phyloP scores from a whole-genome alignment of 441 rosid genomes.

The Heliophila coronopifolia region DNA sequence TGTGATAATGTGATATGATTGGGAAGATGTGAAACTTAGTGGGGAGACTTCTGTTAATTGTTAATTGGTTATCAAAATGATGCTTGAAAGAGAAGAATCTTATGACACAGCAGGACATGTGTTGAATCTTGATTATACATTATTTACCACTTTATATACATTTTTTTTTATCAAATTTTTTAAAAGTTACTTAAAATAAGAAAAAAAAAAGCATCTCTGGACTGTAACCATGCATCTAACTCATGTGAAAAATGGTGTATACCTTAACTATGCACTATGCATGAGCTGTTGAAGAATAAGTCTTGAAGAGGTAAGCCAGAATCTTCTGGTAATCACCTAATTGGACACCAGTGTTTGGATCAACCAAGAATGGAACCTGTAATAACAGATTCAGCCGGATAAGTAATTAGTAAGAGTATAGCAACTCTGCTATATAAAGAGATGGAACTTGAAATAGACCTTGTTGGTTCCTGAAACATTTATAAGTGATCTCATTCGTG shows the following conservation, averaged over 20 bases:
- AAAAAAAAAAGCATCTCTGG: background rate
- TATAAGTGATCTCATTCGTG: constrained; percentile 36
- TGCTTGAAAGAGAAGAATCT: constrained; percentile 6
- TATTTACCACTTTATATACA: constrained; percentile 1
- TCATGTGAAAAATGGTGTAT: background rate
- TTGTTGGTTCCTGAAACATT: constrained; percentile 55
- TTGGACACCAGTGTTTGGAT: constrained; percentile 65
- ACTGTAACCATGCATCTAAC: background rate
- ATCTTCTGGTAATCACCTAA: constrained; percentile 56
- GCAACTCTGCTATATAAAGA: background rate
- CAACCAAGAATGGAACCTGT: constrained; percentile 71
- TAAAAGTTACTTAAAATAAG: background rate
- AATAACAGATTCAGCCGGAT: too few relatives aligned
- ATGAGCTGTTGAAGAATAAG: constrained; percentile 42
- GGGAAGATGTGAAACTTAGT: constrained; percentile 15
- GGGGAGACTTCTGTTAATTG: constrained; percentile 10
- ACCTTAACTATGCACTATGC: constrained; percentile 20
- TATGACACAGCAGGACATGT: background rate
- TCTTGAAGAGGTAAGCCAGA: constrained; percentile 54
- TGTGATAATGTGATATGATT: background rate
- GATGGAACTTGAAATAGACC: constrained; percentile 32
- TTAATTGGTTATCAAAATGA: too few relatives aligned
- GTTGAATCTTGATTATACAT: background rate
- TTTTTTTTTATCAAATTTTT: background rate
- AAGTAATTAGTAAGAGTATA: background rate